Evolutionary conservation across 2,329 filamentous ascomycete genomes (phyloP), one percentile per base, ranked within the genome.

Genomic region (Emydomyces testavorans): DNA sequence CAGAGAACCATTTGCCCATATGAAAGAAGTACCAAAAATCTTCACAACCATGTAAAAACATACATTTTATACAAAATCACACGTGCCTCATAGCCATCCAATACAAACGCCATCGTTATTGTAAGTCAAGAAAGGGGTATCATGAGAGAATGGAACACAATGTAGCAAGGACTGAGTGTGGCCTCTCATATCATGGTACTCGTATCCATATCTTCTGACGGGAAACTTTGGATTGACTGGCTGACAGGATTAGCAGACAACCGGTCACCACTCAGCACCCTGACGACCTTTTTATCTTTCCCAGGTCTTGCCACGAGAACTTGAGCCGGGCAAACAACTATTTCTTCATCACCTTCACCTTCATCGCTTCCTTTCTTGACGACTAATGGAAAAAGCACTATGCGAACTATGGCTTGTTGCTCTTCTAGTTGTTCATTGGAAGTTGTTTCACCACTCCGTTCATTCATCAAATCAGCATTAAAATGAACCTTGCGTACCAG

Each of bases 331-430:
- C 84, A 94, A 37, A 98, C 87, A 39, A 96, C 89, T 54, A 94
- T 86, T 72, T 96, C 89, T 56, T 95, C 88, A 47, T 95, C 87
- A 47, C 89, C 90, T 46, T 83, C 76, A 20, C 89, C 92, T 34
- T 74, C 72, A 62, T 96, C 90, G 60, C 94, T 85, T 46, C 89
- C 90, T 71, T 92, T 93, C 71, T 94, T 94, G 58, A 96, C 86
- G 15, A 98, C 90, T 1, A 96, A 76, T 7, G 93, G 93, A 73
- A 98, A 98, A 34, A 98, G 77, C 1, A 98, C 89, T 52, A 94
- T 79, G 56, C 92, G 85, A 34, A 98, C 88, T 15, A 90, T 78
- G 21, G 87, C 82, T 34, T 78, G 75, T 52, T 82, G 76, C 4
- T 74, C 73, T 65, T 96, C 85, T 20, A 94, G 77, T 45, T 90